phyloP scores from a whole-genome alignment of 2,329 filamentous ascomycete genomes.

The Fusarium hainanense region DNA sequence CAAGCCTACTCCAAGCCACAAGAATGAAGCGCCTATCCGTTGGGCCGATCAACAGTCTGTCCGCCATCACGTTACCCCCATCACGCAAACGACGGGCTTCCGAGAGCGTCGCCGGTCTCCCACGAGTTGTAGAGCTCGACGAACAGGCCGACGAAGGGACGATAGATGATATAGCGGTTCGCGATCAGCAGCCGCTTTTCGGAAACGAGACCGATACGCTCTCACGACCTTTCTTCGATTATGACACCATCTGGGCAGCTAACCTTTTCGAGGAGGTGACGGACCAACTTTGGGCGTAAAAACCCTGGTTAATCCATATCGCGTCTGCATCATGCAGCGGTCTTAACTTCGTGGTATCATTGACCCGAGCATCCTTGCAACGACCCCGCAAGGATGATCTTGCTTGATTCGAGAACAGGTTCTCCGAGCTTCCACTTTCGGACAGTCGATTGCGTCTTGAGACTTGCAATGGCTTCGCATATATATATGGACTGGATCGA shows the following conservation, averaged over 20 bases:
- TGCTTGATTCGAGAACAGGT: not conserved
- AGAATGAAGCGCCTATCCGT: not conserved
- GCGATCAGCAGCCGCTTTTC: not conserved
- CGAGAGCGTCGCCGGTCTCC: not conserved
- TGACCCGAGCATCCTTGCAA: not conserved
- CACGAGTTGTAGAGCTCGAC: constrained; percentile 9
- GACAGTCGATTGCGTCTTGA: not conserved
- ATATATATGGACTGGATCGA: not conserved
- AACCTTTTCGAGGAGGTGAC: constrained; percentile 22
- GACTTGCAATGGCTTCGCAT: not conserved
- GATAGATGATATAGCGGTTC: accelerated
- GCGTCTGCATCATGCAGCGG: not conserved
- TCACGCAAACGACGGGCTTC: constrained; percentile 13
- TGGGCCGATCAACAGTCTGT: not conserved
- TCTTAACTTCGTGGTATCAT: constrained; percentile 8
- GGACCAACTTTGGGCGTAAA: constrained; percentile 8
- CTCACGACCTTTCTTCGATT: constrained; percentile 3
- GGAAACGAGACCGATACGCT: not conserved
- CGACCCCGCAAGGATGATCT: not conserved
- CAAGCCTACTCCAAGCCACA: not conserved
- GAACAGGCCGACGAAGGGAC: no score
- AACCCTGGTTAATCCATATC: not conserved
- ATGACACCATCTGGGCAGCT: constrained; percentile 22
- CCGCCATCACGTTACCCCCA: not conserved
- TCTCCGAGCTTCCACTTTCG: not conserved